Base-by-base conservation (phyloP, 2,329 filamentous ascomycete species). In the Trichoderma sp. region DNA sequence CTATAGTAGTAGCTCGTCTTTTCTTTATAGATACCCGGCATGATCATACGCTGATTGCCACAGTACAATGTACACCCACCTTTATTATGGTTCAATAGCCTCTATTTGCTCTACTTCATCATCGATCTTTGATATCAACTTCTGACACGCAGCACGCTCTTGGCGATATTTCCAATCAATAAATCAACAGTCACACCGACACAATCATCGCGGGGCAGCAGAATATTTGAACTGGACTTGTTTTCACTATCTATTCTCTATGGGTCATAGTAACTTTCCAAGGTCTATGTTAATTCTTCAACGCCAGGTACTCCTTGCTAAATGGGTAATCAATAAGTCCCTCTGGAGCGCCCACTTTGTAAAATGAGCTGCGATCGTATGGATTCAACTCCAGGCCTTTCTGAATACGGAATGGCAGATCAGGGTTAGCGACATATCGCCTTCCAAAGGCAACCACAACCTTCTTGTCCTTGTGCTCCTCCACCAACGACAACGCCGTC, bases 391-490 rank as follows among this genome's bases (percentile, higher is more conserved):
- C 61, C 29, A 78, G 53, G 11, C 71, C 72, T 70, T 74, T 68
- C 27, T 57, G 35, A 8, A 56, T 67, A 0, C 77, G 68, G 33
- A 73, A 76, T n/a, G 47, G 55, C 66, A 68, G 33, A 10, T 68
- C 66, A 24, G 58, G 76, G 33, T 74, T 76, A 0, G 75, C 70
- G 16, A 77, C 59, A 35, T 75, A 77, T 58, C 72, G 70, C 10
- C 76, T 70, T 0, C 75, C 76, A 66, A 77, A 77, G 1, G 74
- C 71, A 13, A 79, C 74, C 1, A 76, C 71, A 13, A 79, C 72
- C 10, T 78, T 74, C 40, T 70, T 74, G 37, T 76, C 72, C 0
- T 74, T 71, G 29, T 78, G 72, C 33, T 75, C 71, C 16, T 55
- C 49, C 10, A 78, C 77, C 1, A 75, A 66, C 8, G 40, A 68